A percentile compares a stretch with the other conserved stretches of the same genome.
Conservation (phyloP, 2,329 filamentous ascomycete species). For the Graphium sp. region DNA sequence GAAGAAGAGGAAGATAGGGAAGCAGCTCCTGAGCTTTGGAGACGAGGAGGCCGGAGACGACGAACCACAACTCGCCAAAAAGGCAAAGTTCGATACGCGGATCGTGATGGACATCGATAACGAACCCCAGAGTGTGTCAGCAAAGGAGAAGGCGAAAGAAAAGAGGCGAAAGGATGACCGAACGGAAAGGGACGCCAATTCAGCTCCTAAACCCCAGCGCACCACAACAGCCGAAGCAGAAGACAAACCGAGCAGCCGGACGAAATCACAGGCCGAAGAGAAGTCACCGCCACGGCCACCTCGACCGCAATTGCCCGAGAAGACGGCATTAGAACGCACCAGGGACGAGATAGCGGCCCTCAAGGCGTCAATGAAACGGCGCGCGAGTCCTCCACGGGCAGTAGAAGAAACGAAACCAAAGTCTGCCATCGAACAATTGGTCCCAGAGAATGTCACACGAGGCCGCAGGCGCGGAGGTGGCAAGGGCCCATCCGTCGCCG, state of each 20-base stretch:
- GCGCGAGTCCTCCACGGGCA: conserved; percentile 22
- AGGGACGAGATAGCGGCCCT: conserved; percentile 69
- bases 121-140: conserved; percentile 14
- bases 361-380: conserved; percentile 68
- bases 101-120: conserved; percentile 45
- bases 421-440: conserved; percentile 55
- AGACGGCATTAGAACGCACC: conserved; percentile 46
- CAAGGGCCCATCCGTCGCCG: conserved; percentile 28
- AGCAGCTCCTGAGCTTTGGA: conserved; percentile 64
- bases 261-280: neutral
- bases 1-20: conserved; percentile 54
- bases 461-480: conserved; percentile 52
- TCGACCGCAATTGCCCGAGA: conserved; percentile 9
- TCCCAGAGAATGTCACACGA: conserved; percentile 52
- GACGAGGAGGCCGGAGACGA: conserved; percentile 49
- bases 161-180: conserved; percentile 14
- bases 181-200: no score
- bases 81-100: conserved; percentile 63
- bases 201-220: no score
- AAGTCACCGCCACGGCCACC: neutral
- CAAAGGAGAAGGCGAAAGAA: conserved; percentile 13
- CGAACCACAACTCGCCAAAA: conserved; percentile 30
- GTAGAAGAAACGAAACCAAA: conserved; percentile 42
- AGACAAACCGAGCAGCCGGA: conserved; percentile 13
- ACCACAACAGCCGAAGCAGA: conserved; percentile 8